Conservation (phyloP, 192 early-diverging fungal species). For the Backusella tarrabulga region DNA sequence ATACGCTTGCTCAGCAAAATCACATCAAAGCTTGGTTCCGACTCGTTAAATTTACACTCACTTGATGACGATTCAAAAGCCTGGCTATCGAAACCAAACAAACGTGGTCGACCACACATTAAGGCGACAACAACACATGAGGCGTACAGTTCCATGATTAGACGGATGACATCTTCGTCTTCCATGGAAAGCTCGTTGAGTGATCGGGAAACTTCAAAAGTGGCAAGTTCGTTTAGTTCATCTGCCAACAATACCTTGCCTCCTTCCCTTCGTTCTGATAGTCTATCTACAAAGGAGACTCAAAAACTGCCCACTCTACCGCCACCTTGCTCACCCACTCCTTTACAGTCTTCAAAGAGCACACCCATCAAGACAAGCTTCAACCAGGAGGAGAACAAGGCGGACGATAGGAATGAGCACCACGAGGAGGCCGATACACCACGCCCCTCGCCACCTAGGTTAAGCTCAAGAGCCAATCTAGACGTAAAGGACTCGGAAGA, state of each 20-base stretch:
- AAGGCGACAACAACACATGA: background rate
- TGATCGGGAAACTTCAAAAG: background rate
- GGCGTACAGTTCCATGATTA: background rate
- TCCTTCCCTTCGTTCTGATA: background rate
- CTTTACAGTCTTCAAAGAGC: conserved; percentile 10
- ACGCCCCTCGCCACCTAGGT: background rate
- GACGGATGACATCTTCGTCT: background rate
- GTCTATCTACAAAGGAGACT: background rate
- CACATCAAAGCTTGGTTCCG: conserved; percentile 3
- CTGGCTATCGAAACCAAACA: conserved; percentile 1
- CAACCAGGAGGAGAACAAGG: background rate
- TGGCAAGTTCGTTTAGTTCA: background rate
- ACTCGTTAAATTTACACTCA: background rate
- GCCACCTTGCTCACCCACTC: background rate
- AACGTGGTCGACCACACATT: background rate
- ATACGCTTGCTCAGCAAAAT: conserved; percentile 10
- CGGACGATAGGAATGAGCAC: background rate
- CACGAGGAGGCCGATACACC: background rate
- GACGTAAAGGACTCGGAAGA: background rate
- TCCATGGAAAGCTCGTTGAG: background rate
- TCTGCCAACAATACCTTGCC: background rate
- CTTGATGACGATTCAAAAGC: conserved; percentile 5
- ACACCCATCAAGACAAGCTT: background rate
- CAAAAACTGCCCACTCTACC: background rate
- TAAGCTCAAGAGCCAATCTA: background rate